Conservation (phyloP, 176 grass and related monocot species). For the Carex myosuroides region DNA sequence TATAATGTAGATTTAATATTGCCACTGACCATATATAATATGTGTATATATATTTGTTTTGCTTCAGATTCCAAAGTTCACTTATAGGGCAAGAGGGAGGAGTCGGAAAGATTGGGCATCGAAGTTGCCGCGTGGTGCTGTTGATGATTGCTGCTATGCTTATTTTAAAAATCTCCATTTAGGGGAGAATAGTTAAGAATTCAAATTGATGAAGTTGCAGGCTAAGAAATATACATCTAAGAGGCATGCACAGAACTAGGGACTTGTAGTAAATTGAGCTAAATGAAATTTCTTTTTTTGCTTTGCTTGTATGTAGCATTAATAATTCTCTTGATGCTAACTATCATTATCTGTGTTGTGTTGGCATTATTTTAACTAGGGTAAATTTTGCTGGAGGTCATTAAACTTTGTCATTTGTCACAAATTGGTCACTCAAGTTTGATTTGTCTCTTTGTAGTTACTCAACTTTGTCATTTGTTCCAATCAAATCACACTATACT, state of each 20-base stretch:
- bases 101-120: neutral
- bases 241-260: neutral
- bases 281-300: neutral
- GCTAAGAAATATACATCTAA: neutral
- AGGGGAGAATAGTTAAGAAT: neutral
- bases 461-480: too few relatives aligned
- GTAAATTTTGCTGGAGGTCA: too few relatives aligned
- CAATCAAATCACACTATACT: too few relatives aligned
- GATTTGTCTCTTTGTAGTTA: too few relatives aligned
- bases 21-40: neutral
- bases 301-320: neutral
- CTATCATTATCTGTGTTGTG: neutral
- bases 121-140: neutral
- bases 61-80: neutral
- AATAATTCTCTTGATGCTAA: neutral
- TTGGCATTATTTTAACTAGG: neutral
- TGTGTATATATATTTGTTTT: neutral
- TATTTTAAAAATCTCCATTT: neutral
- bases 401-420: too few relatives aligned
- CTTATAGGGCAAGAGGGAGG: neutral
- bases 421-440: too few relatives aligned
- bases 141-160: neutral
- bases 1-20: neutral
- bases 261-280: neutral
- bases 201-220: neutral